phyloP scores from a whole-genome alignment of 192 early-diverging fungal genomes.

The Backusella sp. region DNA sequence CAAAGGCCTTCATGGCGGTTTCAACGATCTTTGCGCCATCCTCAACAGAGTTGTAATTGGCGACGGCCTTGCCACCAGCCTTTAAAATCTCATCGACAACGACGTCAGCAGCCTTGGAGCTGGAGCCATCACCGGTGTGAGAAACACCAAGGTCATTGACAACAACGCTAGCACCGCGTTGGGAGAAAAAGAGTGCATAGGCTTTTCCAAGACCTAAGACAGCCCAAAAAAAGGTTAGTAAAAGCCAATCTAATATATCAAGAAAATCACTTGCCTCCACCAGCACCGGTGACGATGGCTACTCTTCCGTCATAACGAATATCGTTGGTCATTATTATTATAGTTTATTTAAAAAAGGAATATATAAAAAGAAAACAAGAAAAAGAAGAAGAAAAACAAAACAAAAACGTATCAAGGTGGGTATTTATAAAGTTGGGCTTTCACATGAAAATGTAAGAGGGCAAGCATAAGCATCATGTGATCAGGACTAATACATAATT shows the following conservation, averaged over 20 bases:
- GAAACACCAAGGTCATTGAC: slow-evolving; percentile 93
- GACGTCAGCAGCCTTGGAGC: slow-evolving; percentile 82
- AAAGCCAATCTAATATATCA: not conserved
- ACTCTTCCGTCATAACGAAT: slow-evolving; percentile 82
- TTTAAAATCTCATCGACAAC: slow-evolving; percentile 92
- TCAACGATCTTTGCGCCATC: slow-evolving; percentile 98
- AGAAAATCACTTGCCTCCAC: slow-evolving; percentile 66
- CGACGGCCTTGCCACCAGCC: slow-evolving; percentile 90
- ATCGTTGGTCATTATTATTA: slow-evolving; percentile 33
- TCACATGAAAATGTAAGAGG: slow-evolving; percentile 9
- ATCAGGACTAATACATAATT: not conserved
- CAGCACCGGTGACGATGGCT: slow-evolving; percentile 94
- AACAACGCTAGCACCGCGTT: slow-evolving; percentile 90
- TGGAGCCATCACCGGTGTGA: slow-evolving; percentile 73
- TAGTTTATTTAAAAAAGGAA: not conserved
- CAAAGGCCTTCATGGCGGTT: slow-evolving; percentile 93
- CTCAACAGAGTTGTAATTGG: slow-evolving; percentile 97
- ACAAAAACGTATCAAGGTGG: not conserved
- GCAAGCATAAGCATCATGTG: slow-evolving; percentile 6
- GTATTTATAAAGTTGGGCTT: slow-evolving; percentile 7
- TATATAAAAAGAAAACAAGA: slow-evolving; percentile 13
- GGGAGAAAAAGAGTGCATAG: slow-evolving; percentile 90
- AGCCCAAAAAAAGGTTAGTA: not conserved
- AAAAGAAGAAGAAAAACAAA: not conserved
- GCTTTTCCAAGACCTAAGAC: slow-evolving; percentile 70